Conservation (phyloP, 2,329 filamentous ascomycete genomes). For the Beauveria rudraprayagi region DNA sequence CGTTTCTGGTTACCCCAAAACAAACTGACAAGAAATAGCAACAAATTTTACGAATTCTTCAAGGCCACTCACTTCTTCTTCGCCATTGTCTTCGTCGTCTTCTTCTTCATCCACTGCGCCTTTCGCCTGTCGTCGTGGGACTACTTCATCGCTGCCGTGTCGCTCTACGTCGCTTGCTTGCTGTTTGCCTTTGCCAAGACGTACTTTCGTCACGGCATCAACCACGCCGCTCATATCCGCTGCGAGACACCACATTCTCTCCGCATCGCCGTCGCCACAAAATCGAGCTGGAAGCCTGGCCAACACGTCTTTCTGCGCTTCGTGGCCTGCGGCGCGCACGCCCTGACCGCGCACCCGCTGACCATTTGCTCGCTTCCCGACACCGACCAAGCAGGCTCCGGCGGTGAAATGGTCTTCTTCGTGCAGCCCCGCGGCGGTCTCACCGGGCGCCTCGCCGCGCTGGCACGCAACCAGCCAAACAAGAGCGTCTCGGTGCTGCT, state of each 20-base stretch:
- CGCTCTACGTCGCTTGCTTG: conserved; percentile 18
- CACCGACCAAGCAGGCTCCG: conserved; percentile 17
- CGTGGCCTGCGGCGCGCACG: conserved; percentile 32
- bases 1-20: not conserved
- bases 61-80: conserved; percentile 47
- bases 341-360: conserved; percentile 44
- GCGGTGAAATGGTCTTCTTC: conserved; percentile 42
- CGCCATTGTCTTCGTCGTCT: conserved; percentile 46
- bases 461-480: conserved; percentile 29
- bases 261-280: conserved; percentile 34
- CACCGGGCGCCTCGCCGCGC: conserved; percentile 36
- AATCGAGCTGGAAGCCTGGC: conserved; percentile 39
- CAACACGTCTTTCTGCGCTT: conserved; percentile 51
- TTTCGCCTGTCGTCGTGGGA: conserved; percentile 49
- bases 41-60: conserved; percentile 53
- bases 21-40: conserved; percentile 24
- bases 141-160: conserved; percentile 51
- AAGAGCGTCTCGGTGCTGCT: conserved; percentile 37
- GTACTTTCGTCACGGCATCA: conserved; percentile 41
- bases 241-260: conserved; percentile 30
- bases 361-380: conserved; percentile 43
- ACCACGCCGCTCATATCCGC: conserved; percentile 32
- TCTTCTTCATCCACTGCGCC: conserved; percentile 55
- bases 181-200: conserved; percentile 43
- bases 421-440: conserved; percentile 41